phyloP scores from a whole-genome alignment of 345 rosid species.

The Citrus mangshanensis region DNA sequence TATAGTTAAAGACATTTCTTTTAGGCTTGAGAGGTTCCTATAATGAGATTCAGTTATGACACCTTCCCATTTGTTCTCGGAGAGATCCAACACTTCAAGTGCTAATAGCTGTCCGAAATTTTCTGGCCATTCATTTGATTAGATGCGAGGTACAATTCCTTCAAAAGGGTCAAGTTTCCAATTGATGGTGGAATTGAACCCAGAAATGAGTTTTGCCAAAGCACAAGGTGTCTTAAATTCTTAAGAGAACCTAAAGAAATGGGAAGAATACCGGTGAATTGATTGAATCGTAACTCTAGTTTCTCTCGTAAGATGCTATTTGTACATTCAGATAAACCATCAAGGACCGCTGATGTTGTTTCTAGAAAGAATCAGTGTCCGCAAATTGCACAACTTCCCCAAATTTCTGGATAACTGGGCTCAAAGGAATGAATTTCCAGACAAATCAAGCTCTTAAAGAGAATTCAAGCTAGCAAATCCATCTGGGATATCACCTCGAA shows the following conservation, averaged over 20 bases:
- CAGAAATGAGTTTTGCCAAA: not conserved
- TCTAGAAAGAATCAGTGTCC: not conserved
- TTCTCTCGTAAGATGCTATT: not conserved
- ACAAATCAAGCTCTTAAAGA: slow-evolving; percentile 9
- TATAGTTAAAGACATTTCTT: not conserved
- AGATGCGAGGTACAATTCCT: slow-evolving; percentile 7
- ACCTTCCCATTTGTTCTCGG: not conserved
- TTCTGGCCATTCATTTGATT: slow-evolving; percentile 5
- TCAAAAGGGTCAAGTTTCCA: slow-evolving; percentile 19
- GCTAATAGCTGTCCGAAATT: not conserved
- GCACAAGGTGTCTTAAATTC: slow-evolving; percentile 7
- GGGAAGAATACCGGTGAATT: slow-evolving; percentile 15
- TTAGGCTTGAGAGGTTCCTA: slow-evolving; percentile 16
- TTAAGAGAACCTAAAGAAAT: slow-evolving; percentile 9
- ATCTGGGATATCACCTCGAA: slow-evolving; percentile 16
- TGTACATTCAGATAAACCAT: not conserved
- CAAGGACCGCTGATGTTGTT: not conserved
- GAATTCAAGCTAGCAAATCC: not conserved
- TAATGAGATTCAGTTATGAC: slow-evolving; percentile 11
- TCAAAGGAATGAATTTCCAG: slow-evolving; percentile 5
- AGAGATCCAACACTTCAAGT: not conserved
- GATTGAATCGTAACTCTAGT: not conserved
- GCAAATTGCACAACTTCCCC: slow-evolving; percentile 10
- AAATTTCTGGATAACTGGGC: not conserved
- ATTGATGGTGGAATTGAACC: slow-evolving; percentile 27